Evolutionary conservation across 768 basidiomycete species (phyloP), one percentile per base, ranked within the genome.

Genomic region (Rhizopogon rudus): DNA sequence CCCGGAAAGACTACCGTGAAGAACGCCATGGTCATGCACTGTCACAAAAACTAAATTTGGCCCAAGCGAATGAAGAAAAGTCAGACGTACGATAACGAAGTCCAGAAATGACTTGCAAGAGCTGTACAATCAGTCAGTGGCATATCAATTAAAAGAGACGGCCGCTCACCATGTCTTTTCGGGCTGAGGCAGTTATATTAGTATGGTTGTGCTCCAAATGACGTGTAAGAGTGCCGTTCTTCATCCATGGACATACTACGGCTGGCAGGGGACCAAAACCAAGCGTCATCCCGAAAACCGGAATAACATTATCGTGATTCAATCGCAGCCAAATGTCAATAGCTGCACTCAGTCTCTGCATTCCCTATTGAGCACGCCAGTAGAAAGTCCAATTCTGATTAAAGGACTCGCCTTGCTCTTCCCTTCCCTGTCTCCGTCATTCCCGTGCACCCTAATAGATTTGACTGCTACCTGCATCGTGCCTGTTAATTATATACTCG

Each of bases 381-480:
- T 2, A 35, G 40, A n/a, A 33, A 17, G 20, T 48, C 7, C 6
- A 16, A 33, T 14, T 48, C 16, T 6, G 16, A 51, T 17, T 4
- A 10, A 40, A 17, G 12, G n/a, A 39, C 1, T 51, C 5, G 62
- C 68, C 53, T 67, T 55, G 45, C 5, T 5, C 42, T 67, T 69
- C 40, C 52, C 29, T 8, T 5, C 17, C 28, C 60, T 59, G 42
- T 56, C 48, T 0, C 40, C 3, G 14, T 55, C 59, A 12, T 31
- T 46, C 3, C 33, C 41, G 6, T 52, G 39, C 6, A 51, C 35
- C 28, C 67, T 65, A 40, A 68, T 28, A n/a, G 52, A 58, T 57
- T 68, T 68, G 16, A 68, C 63, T 31, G 69, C 67, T 33, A 68
- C 67, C 67, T 68, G 35, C 3, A 5, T 20, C 16, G 14, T 22